Evolutionary conservation across 805 yeast genomes (phyloP).

Genomic region (Helenozyma rhizophorensis): DNA sequence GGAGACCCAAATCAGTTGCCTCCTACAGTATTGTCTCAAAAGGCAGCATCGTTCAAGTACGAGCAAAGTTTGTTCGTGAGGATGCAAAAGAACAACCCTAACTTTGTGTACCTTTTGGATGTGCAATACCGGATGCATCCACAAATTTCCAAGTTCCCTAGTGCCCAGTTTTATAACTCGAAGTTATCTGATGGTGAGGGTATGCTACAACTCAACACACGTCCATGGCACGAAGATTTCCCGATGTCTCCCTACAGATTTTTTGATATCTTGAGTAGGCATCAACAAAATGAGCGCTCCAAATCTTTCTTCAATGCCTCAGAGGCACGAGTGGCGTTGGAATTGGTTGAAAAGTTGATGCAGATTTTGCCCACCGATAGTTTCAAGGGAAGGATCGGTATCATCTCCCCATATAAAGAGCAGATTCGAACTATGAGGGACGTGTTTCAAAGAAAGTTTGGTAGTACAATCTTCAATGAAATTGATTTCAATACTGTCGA

Average conservation of each 20-base stretch:
- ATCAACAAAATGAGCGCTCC: conserved; percentile 58
- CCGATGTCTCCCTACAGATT: conserved; percentile 74
- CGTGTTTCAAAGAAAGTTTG: conserved; percentile 56
- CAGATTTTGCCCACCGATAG: conserved; percentile 43
- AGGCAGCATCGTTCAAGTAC: conserved; percentile 73
- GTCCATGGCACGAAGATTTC: conserved; percentile 68
- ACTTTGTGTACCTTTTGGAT: conserved; percentile 67
- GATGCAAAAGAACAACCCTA: conserved; percentile 67
- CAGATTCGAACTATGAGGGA: conserved; percentile 63
- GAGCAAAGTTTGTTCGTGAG: conserved; percentile 93
- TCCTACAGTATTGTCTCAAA: conserved; percentile 89
- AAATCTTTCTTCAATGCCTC: conserved; percentile 65
- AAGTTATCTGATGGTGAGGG: conserved; percentile 71
- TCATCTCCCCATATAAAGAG: conserved; percentile 92
- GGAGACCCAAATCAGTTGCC: conserved; percentile 99
- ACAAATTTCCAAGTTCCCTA: conserved; percentile 80
- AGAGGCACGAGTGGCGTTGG: conserved; percentile 74
- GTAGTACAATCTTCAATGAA: conserved; percentile 54
- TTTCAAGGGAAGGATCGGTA: conserved; percentile 74
- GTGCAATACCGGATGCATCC: conserved; percentile 99
- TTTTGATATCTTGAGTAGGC: conserved; percentile 61
- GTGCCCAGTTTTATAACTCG: conserved; percentile 73
- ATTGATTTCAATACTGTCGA: conserved; percentile 93
- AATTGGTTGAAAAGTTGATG: conserved; percentile 53
- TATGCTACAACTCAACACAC: conserved; percentile 54